These are phyloP conservation scores for Schrenkiella parvula DNA, from an alignment of 345 rosid genomes.

Conservation along the genomic window DNA sequence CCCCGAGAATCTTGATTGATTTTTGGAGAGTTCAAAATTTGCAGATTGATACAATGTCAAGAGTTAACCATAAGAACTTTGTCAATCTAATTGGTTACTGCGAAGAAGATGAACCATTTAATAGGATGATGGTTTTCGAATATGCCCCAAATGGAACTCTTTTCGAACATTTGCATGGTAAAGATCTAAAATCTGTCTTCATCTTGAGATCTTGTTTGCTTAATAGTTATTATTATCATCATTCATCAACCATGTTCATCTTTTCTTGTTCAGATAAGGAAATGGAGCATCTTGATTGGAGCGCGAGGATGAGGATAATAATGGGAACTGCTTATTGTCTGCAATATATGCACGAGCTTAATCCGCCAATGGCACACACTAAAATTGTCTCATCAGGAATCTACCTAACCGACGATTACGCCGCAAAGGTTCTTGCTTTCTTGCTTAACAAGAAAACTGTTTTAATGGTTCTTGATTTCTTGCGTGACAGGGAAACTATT, in stretches of 20 bases:
- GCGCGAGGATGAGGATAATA: constrained; percentile 68
- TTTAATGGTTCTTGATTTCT: background rate
- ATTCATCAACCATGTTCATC: constrained; percentile 2
- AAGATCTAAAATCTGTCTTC: background rate
- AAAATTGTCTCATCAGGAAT: constrained; percentile 42
- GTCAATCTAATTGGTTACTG: constrained; percentile 83
- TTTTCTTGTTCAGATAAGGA: constrained; percentile 53
- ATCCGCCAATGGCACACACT: constrained; percentile 64
- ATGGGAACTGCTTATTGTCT: constrained; percentile 95
- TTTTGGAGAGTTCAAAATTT: background rate
- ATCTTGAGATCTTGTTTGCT: background rate
- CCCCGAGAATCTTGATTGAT: background rate
- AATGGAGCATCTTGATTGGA: constrained; percentile 95
- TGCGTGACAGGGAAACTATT: background rate
- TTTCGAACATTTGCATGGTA: constrained; percentile 86
- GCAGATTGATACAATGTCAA: constrained; percentile 73
- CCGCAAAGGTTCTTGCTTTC: constrained; percentile 60
- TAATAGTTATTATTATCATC: background rate
- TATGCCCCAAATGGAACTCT: constrained; percentile 91
- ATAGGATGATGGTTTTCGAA: constrained; percentile 97
- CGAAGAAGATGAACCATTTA: constrained; percentile 87
- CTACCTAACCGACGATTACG: constrained; percentile 84
- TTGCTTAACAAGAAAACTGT: background rate
- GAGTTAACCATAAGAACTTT: constrained; percentile 89
- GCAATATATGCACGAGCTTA: constrained; percentile 84